These are phyloP conservation scores for Chaetomium sp. DNA, from an alignment of 2,329 filamentous ascomycete genomes.

Conservation along the genomic window DNA sequence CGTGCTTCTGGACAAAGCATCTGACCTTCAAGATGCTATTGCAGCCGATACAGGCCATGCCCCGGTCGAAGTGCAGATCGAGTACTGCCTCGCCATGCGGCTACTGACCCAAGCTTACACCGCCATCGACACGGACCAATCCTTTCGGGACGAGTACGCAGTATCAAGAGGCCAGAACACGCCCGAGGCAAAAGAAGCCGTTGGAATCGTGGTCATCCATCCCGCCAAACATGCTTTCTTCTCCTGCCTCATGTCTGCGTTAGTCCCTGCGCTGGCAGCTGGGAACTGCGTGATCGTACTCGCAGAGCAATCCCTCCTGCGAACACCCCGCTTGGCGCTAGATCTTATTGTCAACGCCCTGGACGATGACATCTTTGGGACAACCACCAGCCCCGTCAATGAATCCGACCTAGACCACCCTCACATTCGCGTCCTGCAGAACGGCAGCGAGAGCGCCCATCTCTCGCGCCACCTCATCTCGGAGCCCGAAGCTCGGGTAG, in stretches of 20 bases:
- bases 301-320: slow-evolving; percentile 11
- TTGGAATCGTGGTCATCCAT: slow-evolving; percentile 13
- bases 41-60: slow-evolving; percentile 5
- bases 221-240: slow-evolving; percentile 17
- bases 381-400: background rate
- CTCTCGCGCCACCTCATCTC: slow-evolving; percentile 12
- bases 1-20: background rate
- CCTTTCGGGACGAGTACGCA: slow-evolving; percentile 8
- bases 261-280: slow-evolving; percentile 9
- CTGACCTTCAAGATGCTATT: slow-evolving; percentile 15
- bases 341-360: background rate
- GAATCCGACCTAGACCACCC: slow-evolving; percentile 11
- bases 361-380: slow-evolving; percentile 13
- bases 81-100: slow-evolving; percentile 4
- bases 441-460: background rate
- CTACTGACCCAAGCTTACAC: background rate
- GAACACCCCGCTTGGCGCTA: background rate
- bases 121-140: background rate
- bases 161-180: background rate
- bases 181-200: background rate
- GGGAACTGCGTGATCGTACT: slow-evolving; percentile 15
- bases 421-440: slow-evolving; percentile 13
- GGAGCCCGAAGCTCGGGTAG: background rate
- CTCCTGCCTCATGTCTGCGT: slow-evolving; percentile 9
- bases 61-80: slow-evolving; percentile 5